Conservation (phyloP, 78 protist species). For the Speleostelium caveatum region DNA sequence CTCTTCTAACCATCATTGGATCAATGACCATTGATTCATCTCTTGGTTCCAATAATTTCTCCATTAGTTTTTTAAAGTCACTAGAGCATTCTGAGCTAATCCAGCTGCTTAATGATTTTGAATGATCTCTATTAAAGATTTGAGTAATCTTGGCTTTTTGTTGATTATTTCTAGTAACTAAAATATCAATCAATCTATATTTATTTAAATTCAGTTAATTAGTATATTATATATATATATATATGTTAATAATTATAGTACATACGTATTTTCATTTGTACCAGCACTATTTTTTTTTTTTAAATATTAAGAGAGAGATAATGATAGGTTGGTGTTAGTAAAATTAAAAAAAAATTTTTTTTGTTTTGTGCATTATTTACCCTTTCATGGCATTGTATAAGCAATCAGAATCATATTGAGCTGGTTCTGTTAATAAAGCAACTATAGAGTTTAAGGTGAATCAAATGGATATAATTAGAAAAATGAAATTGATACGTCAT, state of each 20-base stretch:
- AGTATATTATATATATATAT: no score
- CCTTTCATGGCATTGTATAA: constrained; percentile 24
- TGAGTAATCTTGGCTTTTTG: constrained; percentile 24
- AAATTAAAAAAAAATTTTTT: no score
- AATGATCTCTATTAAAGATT: background rate
- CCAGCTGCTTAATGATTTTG: constrained; percentile 24
- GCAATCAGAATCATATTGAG: constrained; percentile 27
- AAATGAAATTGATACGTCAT: no score
- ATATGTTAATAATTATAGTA: no score
- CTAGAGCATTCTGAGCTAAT: constrained; percentile 25
- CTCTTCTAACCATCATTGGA: background rate
- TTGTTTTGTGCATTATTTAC: no score
- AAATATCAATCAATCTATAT: constrained; percentile 23
- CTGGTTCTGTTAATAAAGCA: constrained; percentile 74
- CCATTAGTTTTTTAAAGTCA: constrained; percentile 36
- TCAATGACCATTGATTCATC: constrained; percentile 48
- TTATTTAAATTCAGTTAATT: background rate
- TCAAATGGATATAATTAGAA: no score
- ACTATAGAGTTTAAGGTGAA: constrained; percentile 34
- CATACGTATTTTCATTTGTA: constrained; percentile 46
- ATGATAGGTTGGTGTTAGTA: no score
- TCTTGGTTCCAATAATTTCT: constrained; percentile 18
- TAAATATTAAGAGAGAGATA: no score
- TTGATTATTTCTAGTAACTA: constrained; percentile 35
- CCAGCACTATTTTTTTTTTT: no score